These are phyloP conservation scores for Fragaria iinumae DNA, from an alignment of 306 rosid species.

Conservation along the genomic window DNA sequence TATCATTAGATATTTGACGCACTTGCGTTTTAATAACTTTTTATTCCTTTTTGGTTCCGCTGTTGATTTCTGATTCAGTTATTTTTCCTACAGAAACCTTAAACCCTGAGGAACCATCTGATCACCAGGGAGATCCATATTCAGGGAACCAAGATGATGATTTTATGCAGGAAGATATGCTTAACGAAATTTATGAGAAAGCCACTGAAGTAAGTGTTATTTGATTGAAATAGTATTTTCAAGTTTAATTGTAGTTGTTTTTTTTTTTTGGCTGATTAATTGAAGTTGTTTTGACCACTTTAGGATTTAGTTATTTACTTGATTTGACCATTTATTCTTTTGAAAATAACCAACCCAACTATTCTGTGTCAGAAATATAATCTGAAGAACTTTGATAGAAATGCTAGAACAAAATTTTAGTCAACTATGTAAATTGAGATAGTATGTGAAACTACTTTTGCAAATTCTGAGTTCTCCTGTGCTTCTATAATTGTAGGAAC, in stretches of 20 bases:
- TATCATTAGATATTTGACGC: not conserved
- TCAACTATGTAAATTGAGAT: not conserved
- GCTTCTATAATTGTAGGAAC: constrained; percentile 42
- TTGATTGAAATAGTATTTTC: constrained; percentile 18
- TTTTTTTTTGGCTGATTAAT: no score
- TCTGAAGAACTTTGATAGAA: not conserved
- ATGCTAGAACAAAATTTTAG: not conserved
- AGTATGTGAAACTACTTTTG: not conserved
- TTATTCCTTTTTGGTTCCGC: not conserved
- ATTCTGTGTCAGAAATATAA: not conserved
- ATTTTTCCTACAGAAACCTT: constrained; percentile 39
- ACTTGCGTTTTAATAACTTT: not conserved
- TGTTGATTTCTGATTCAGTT: constrained; percentile 15
- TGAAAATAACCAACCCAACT: not conserved
- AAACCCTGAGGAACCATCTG: constrained; percentile 33
- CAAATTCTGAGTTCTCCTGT: constrained; percentile 7
- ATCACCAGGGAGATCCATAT: constrained; percentile 38
- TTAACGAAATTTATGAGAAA: constrained; percentile 48
- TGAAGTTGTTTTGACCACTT: not conserved
- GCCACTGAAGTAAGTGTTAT: constrained; percentile 61
- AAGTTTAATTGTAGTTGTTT: not conserved
- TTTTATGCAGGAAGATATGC: constrained; percentile 53
- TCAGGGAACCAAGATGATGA: constrained; percentile 45
- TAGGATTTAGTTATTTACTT: not conserved
- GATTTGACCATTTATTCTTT: not conserved